These are phyloP conservation scores for Saturnispora dispora DNA, from an alignment of 805 yeast genomes.

Conservation along the genomic window DNA sequence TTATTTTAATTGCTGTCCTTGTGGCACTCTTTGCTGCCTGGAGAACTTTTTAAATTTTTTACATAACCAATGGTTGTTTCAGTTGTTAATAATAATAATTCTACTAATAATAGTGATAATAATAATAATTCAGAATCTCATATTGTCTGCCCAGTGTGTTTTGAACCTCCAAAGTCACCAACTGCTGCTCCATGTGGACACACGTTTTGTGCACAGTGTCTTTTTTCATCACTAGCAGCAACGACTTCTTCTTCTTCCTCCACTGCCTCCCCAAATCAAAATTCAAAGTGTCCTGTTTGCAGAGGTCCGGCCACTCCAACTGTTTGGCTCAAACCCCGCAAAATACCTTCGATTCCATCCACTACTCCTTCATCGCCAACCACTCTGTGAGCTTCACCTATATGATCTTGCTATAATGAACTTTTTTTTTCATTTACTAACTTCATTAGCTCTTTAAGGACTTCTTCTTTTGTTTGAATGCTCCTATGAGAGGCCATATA, in stretches of 20 bases:
- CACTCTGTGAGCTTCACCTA: not conserved
- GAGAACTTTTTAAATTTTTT: slow-evolving; percentile 7
- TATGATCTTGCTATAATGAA: not conserved
- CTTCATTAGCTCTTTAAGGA: not conserved
- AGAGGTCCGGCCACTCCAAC: not conserved
- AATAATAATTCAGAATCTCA: slow-evolving; percentile 26
- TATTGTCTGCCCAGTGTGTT: slow-evolving; percentile 45
- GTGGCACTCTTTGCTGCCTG: slow-evolving; percentile 8
- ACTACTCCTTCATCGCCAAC: not conserved
- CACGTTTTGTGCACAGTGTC: slow-evolving; percentile 44
- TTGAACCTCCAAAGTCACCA: slow-evolving; percentile 42
- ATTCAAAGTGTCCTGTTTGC: slow-evolving; percentile 4
- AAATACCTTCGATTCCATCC: not conserved
- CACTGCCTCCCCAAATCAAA: not conserved
- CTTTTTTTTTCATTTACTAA: not conserved
- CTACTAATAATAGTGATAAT: slow-evolving; percentile 2
- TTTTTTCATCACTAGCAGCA: slow-evolving; percentile 37
- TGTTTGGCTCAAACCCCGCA: slow-evolving; percentile 4
- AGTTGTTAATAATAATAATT: not conserved
- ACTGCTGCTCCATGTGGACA: slow-evolving; percentile 51
- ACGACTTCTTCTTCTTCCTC: not conserved
- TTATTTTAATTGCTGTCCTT: slow-evolving; percentile 5
- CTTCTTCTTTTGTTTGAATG: not conserved
- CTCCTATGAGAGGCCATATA: not conserved
- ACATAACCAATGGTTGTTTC: slow-evolving; percentile 26